phyloP scores from a whole-genome alignment of 306 rosid genomes.

The Echinosophora koreensis region DNA sequence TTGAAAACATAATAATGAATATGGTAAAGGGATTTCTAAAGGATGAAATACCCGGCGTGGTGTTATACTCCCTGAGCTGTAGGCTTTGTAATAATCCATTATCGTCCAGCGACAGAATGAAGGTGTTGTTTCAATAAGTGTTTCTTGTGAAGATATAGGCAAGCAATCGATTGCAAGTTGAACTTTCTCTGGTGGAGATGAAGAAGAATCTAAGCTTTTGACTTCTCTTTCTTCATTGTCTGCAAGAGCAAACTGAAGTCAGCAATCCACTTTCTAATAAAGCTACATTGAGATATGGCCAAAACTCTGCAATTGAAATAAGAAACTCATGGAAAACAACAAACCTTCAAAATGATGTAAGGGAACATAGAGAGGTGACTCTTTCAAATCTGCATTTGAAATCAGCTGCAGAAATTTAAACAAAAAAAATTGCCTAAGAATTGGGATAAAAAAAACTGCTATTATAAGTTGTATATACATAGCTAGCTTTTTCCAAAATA shows the following conservation, averaged over 20 bases:
- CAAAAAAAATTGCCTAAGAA: background rate
- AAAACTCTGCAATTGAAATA: slow-evolving; percentile 9
- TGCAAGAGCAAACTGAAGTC: slow-evolving; percentile 44
- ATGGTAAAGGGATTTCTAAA: background rate
- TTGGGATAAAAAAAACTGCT: background rate
- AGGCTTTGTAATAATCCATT: slow-evolving; percentile 80
- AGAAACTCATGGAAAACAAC: slow-evolving; percentile 1
- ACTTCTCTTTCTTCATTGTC: slow-evolving; percentile 67
- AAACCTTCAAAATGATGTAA: slow-evolving; percentile 78
- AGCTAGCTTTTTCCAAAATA: too few relatives aligned
- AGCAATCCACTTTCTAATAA: slow-evolving; percentile 17
- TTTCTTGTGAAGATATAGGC: slow-evolving; percentile 49
- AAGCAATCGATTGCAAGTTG: slow-evolving; percentile 68
- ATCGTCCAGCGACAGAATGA: slow-evolving; percentile 74
- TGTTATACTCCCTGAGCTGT: slow-evolving; percentile 65
- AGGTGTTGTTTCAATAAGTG: slow-evolving; percentile 34
- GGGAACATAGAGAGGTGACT: slow-evolving; percentile 76
- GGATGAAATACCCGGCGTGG: slow-evolving; percentile 68
- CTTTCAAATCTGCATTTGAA: slow-evolving; percentile 74
- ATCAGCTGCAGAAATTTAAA: slow-evolving; percentile 67
- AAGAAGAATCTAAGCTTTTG: slow-evolving; percentile 57
- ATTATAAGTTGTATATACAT: background rate
- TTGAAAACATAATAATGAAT: slow-evolving; percentile 29
- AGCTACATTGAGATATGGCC: background rate
- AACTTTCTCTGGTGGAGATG: slow-evolving; percentile 71